phyloP scores from a whole-genome alignment of 2,329 filamentous ascomycete genomes.

The Xylaria sp. region DNA sequence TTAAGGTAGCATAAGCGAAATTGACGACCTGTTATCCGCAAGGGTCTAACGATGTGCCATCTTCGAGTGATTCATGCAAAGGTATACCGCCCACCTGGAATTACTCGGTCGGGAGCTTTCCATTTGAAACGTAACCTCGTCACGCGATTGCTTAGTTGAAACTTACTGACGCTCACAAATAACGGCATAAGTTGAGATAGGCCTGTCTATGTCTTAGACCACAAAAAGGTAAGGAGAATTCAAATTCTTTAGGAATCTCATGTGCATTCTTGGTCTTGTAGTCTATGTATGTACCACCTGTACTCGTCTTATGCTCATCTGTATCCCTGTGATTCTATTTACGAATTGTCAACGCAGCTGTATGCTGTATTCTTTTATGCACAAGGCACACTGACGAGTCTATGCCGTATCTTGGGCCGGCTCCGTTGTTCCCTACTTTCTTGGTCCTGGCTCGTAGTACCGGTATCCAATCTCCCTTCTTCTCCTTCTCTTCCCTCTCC shows the following conservation, averaged over 20 bases:
- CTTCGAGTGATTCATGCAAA: no score
- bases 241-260: no score
- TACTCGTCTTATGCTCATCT: neutral
- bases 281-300: no score
- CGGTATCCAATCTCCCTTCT: neutral
- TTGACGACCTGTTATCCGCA: no score
- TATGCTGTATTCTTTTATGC: neutral
- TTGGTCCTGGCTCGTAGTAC: constrained; percentile 4
- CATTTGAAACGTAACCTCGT: no score
- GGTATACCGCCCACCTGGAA: neutral
- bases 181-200: neutral
- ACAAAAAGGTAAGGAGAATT: no score
- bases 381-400: constrained; percentile 35
- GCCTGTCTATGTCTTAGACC: no score
- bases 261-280: neutral
- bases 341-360: neutral
- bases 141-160: no score
- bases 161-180: no score
- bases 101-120: neutral
- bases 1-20: neutral
- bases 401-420: constrained; percentile 25
- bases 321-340: neutral
- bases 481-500: neutral
- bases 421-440: neutral
- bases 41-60: no score